These are phyloP conservation scores for Cytospora paraplurivora DNA, from an alignment of 2,329 filamentous ascomycete species.

Conservation along the genomic window DNA sequence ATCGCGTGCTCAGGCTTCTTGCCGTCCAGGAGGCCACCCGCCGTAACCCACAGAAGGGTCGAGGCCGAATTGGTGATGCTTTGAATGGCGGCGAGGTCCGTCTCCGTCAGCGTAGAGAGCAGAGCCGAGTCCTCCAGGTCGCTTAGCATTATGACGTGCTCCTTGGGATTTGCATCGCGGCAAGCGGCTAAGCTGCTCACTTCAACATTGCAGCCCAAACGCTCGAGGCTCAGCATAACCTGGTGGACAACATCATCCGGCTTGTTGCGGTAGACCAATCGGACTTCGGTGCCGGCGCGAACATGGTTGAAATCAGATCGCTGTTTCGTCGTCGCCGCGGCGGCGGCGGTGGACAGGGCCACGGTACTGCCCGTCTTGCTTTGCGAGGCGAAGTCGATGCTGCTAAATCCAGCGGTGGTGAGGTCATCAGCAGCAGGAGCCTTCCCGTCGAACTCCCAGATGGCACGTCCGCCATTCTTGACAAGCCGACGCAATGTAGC, in stretches of 20 bases:
- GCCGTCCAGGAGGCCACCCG: conserved; percentile 32
- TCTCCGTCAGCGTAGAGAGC: conserved; percentile 33
- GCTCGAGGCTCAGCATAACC: conserved; percentile 8
- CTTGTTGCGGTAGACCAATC: conserved; percentile 16
- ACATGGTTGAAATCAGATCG: not conserved
- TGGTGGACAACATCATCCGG: conserved; percentile 19
- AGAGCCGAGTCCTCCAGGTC: conserved; percentile 36
- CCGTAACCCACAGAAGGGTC: conserved; percentile 37
- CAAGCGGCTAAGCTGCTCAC: conserved; percentile 5
- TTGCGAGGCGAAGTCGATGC: too few species aligned
- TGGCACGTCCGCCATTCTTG: too few species aligned
- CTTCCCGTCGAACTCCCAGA: too few species aligned
- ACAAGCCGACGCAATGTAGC: too few species aligned
- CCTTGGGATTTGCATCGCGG: conserved; percentile 11
- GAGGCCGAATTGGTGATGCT: conserved; percentile 30
- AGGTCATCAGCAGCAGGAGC: too few species aligned
- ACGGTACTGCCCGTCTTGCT: too few species aligned
- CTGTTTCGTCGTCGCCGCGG: not conserved
- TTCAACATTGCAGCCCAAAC: not conserved
- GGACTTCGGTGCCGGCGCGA: not conserved
- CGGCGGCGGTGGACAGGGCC: not conserved
- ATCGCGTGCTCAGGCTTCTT: conserved; percentile 35
- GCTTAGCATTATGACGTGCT: conserved; percentile 36
- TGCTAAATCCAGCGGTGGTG: too few species aligned
- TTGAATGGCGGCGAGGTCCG: conserved; percentile 35